Conservation (phyloP, 2,329 filamentous ascomycete species). For the Nothophaeocryptopus gaeumannii region DNA sequence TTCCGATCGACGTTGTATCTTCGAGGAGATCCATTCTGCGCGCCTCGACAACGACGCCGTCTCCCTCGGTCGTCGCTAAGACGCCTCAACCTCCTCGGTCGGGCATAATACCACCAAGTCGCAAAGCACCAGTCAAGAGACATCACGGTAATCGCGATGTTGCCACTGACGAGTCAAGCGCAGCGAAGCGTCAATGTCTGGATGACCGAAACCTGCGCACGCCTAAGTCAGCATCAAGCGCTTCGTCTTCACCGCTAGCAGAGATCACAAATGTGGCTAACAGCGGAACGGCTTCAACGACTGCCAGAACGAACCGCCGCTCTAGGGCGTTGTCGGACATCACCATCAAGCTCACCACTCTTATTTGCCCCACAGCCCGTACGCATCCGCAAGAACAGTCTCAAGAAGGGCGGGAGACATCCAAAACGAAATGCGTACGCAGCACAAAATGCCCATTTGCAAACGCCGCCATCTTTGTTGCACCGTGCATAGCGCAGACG, state of each 20-base stretch:
- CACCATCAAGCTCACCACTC: slow-evolving; percentile 7
- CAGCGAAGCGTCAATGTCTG: slow-evolving; percentile 7
- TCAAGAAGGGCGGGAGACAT: slow-evolving; percentile 3
- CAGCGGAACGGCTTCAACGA: neutral
- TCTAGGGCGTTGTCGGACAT: slow-evolving; percentile 7
- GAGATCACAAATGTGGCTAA: slow-evolving; percentile 20
- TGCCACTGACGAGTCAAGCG: neutral
- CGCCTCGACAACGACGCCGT: neutral
- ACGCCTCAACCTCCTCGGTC: too few relatives aligned
- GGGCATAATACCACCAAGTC: neutral
- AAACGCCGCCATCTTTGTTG: slow-evolving; percentile 25
- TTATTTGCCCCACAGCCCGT: neutral
- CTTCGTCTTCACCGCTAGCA: slow-evolving; percentile 11
- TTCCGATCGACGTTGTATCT: neutral
- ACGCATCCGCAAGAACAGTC: slow-evolving; percentile 2
- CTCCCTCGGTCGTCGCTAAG: neutral
- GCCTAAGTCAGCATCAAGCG: neutral
- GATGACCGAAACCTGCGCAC: neutral
- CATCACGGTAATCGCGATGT: neutral
- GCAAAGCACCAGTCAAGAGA: slow-evolving; percentile 1
- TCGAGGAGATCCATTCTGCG: neutral
- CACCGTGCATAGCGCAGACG: slow-evolving; percentile 30
- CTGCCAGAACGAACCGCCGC: neutral
- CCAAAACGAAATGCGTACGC: slow-evolving; percentile 6
- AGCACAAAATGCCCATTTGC: slow-evolving; percentile 23